Evolutionary conservation across 768 basidiomycete genomes (phyloP).

Genomic region (Termitomyces sp.): DNA sequence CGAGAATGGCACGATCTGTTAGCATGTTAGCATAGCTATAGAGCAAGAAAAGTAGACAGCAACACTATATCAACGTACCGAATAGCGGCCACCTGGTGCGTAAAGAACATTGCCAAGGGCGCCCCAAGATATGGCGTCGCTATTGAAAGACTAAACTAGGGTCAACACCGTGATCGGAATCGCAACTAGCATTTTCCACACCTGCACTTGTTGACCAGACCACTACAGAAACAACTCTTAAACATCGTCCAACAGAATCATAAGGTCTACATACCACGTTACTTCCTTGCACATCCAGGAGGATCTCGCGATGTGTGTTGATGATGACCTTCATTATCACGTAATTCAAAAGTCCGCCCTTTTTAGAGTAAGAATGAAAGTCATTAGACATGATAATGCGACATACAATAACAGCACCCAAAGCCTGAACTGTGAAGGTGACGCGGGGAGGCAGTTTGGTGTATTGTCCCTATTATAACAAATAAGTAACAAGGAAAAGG

Average conservation of each 20-base stretch:
- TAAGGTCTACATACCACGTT: neutral
- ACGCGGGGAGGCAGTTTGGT: slow-evolving; percentile 57
- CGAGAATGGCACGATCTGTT: slow-evolving; percentile 35
- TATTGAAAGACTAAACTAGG: slow-evolving; percentile 37
- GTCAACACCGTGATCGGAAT: neutral
- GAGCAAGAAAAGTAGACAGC: neutral
- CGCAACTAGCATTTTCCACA: neutral
- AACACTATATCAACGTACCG: slow-evolving; percentile 17
- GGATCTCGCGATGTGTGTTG: neutral
- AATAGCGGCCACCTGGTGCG: slow-evolving; percentile 38
- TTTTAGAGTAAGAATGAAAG: neutral
- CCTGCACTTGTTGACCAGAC: slow-evolving; percentile 44
- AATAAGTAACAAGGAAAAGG: neutral
- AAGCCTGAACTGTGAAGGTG: slow-evolving; percentile 47
- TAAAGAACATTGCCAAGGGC: slow-evolving; percentile 45
- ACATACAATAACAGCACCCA: slow-evolving; percentile 47
- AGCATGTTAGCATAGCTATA: slow-evolving; percentile 10
- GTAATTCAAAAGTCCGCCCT: slow-evolving; percentile 45
- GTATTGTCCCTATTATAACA: slow-evolving; percentile 25
- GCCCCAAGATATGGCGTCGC: slow-evolving; percentile 50
- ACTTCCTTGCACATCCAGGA: slow-evolving; percentile 14
- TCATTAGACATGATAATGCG: neutral
- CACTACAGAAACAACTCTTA: slow-evolving; percentile 18
- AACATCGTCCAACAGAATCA: no score
- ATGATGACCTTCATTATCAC: slow-evolving; percentile 46